Evolutionary conservation across 805 yeast genomes (phyloP).

Genomic region (Geotrichum ghanense): DNA sequence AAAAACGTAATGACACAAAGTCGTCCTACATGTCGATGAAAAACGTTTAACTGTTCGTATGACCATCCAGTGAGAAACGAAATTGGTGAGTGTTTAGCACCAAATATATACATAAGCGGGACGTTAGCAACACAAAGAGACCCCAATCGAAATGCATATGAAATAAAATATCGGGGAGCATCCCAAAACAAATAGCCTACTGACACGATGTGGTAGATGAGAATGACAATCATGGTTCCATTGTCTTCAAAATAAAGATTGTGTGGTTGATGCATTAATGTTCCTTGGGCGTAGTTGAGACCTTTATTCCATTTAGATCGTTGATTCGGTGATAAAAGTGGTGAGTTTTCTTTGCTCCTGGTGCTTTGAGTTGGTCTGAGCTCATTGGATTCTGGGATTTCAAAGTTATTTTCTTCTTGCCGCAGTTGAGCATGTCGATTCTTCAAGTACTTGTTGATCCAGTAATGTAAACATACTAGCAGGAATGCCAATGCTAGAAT

Average conservation of each 20-base stretch:
- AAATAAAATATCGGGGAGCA: conserved; percentile 5
- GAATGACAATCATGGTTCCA: conserved; percentile 8
- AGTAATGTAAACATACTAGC: neutral
- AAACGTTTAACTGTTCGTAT: conserved; percentile 33
- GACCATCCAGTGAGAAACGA: conserved; percentile 29
- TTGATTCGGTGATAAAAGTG: neutral
- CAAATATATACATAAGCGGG: conserved; percentile 16
- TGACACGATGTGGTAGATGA: conserved; percentile 6
- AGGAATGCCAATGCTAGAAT: neutral
- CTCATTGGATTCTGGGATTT: neutral
- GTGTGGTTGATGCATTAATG: neutral
- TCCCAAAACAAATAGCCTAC: conserved; percentile 7
- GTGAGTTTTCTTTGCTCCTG: neutral
- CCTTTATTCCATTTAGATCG: neutral
- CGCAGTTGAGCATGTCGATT: neutral
- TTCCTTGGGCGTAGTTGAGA: neutral
- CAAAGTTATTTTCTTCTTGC: too few relatives aligned
- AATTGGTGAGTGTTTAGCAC: conserved; percentile 17
- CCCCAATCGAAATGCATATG: conserved; percentile 17
- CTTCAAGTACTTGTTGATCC: neutral
- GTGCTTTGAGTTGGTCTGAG: neutral
- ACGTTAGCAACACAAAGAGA: conserved; percentile 13
- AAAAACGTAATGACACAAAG: conserved; percentile 9
- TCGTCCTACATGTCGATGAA: conserved; percentile 31
- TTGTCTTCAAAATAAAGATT: conserved; percentile 7